These are phyloP conservation scores for Kingdonia uniflora DNA, from an alignment of 164 flowering plant genomes.

Conservation along the genomic window DNA sequence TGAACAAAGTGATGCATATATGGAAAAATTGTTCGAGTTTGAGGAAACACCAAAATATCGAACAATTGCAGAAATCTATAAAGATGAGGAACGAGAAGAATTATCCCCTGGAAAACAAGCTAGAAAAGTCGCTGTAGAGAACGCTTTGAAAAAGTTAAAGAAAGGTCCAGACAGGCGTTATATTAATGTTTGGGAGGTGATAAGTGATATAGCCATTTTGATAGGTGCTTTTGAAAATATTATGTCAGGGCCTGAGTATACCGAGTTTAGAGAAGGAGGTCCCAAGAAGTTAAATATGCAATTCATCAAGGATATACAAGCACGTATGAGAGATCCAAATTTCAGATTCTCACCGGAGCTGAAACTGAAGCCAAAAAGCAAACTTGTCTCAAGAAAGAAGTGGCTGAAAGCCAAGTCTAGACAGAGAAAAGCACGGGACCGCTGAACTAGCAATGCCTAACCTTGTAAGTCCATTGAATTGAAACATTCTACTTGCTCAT, in stretches of 20 bases:
- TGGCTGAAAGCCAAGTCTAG: constrained; percentile 81
- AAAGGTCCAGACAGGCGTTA: constrained; percentile 98
- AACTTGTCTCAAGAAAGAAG: constrained; percentile 66
- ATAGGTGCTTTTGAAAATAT: constrained; percentile 94
- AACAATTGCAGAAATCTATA: constrained; percentile 60
- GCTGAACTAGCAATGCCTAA: constrained; percentile 30
- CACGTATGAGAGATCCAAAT: constrained; percentile 95
- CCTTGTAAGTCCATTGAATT: no score
- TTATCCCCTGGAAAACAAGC: constrained; percentile 93
- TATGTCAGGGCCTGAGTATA: constrained; percentile 92
- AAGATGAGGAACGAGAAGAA: constrained; percentile 76
- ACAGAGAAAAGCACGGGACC: constrained; percentile 64
- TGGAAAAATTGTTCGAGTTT: constrained; percentile 84
- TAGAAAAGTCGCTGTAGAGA: constrained; percentile 82
- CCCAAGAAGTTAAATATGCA: constrained; percentile 79
- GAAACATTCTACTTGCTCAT: no score
- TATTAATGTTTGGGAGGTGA: constrained; percentile 90
- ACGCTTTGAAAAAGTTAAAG: constrained; percentile 85
- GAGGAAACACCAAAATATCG: constrained; percentile 77
- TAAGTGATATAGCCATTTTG: constrained; percentile 80
- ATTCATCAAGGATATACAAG: constrained; percentile 90
- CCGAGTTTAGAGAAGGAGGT: constrained; percentile 80
- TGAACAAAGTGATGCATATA: constrained; percentile 67
- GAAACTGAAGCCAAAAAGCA: constrained; percentile 91
- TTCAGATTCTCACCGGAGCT: constrained; percentile 73